Conservation (phyloP, 306 rosid species). For the Ammopiptanthus mongolicus region DNA sequence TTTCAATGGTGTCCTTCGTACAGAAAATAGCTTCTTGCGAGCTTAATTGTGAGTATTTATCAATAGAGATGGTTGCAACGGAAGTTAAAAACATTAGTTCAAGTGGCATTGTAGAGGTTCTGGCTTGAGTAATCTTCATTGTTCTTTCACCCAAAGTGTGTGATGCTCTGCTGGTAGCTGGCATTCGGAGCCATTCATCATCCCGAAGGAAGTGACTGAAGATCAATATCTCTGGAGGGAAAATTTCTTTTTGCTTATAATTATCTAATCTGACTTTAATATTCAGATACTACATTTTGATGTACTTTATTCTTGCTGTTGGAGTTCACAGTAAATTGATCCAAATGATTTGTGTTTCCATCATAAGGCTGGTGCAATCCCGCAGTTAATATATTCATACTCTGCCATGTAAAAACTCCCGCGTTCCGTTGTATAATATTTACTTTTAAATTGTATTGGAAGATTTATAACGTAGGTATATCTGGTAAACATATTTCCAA, state of each 20-base stretch:
- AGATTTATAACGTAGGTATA: neutral
- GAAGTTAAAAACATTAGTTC: neutral
- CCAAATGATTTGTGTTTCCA: neutral
- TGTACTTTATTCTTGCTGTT: neutral
- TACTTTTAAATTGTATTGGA: neutral
- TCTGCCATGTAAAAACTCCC: neutral
- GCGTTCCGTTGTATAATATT: neutral
- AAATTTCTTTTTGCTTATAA: neutral
- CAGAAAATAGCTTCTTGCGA: neutral
- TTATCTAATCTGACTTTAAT: neutral
- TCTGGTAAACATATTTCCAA: neutral
- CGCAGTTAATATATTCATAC: neutral
- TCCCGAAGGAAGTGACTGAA: neutral
- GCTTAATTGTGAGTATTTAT: constrained; percentile 5
- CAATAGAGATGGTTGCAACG: constrained; percentile 1
- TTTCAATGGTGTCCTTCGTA: neutral
- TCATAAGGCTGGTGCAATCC: neutral
- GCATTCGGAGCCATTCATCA: neutral
- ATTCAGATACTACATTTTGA: neutral
- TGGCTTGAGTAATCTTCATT: neutral
- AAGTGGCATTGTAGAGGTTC: constrained; percentile 3
- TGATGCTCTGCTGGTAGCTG: neutral
- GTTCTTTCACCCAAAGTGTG: neutral
- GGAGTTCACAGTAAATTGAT: constrained; percentile 4
- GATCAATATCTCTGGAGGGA: neutral